phyloP scores from a whole-genome alignment of 192 early-diverging fungal genomes.

The Entomortierella parvispora region DNA sequence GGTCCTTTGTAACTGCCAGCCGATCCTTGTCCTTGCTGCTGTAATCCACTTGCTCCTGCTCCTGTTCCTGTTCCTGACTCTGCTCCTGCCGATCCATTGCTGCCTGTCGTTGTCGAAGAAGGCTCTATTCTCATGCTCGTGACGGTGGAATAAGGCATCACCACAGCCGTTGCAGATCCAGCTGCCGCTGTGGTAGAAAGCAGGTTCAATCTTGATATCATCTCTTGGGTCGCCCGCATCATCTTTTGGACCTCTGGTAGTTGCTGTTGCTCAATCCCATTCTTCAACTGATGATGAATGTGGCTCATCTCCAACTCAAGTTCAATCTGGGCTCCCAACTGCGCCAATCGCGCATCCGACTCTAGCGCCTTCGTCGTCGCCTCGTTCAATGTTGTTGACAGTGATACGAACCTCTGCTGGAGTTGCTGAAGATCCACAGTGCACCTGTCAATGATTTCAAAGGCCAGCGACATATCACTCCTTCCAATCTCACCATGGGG shows the following conservation, averaged over 20 bases:
- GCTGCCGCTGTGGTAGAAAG: slow-evolving; percentile 39
- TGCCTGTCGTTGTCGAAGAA: background rate
- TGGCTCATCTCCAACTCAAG: slow-evolving; percentile 32
- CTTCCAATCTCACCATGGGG: slow-evolving; percentile 27
- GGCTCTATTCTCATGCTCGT: too few species aligned
- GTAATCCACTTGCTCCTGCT: background rate
- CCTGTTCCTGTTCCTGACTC: background rate
- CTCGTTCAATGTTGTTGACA: slow-evolving; percentile 11
- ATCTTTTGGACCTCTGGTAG: slow-evolving; percentile 33
- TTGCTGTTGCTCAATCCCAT: slow-evolving; percentile 32
- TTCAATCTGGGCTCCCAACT: slow-evolving; percentile 34
- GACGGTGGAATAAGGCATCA: slow-evolving; percentile 1
- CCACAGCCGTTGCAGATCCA: slow-evolving; percentile 38
- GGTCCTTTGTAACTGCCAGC: too few species aligned
- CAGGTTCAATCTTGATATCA: slow-evolving; percentile 31
- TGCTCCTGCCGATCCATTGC: background rate
- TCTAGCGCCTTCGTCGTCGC: slow-evolving; percentile 31
- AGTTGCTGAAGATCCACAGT: slow-evolving; percentile 32
- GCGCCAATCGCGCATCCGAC: slow-evolving; percentile 32
- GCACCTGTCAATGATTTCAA: slow-evolving; percentile 46
- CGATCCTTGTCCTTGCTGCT: background rate
- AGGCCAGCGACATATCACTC: slow-evolving; percentile 49
- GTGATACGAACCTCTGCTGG: slow-evolving; percentile 21
- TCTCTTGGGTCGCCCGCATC: slow-evolving; percentile 40
- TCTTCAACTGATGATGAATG: slow-evolving; percentile 43